phyloP scores from a whole-genome alignment of 352 stramenopile genomes.

The Globisporangium uncinulatum region DNA sequence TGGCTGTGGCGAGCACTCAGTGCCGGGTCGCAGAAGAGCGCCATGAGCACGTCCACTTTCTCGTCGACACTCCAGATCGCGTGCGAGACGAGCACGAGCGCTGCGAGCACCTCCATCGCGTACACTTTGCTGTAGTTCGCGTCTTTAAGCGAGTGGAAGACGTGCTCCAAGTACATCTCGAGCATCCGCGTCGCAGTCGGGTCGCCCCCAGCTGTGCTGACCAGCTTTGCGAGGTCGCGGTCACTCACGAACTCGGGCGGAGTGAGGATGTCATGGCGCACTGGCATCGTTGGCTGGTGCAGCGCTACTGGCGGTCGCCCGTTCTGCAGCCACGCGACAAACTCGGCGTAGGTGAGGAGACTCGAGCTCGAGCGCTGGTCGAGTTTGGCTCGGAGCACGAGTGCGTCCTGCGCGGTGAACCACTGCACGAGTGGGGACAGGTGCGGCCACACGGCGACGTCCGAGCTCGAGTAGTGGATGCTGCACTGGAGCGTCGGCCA shows the following conservation, averaged over 20 bases:
- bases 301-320: not conserved
- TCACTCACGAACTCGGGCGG: conserved; percentile 15
- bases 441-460: conserved; percentile 61
- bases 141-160: conserved; percentile 49
- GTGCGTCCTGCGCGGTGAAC: conserved; percentile 52
- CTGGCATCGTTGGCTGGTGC: conserved; percentile 8
- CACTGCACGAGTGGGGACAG: conserved; percentile 46
- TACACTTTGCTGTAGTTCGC: conserved; percentile 24
- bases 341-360: conserved; percentile 39
- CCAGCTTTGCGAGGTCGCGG: conserved; percentile 9
- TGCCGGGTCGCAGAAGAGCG: conserved; percentile 46
- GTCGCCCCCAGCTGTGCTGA: not conserved
- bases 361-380: conserved; percentile 19
- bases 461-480: conserved; percentile 41
- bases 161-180: conserved; percentile 50
- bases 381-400: conserved; percentile 27
- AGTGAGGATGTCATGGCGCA: conserved; percentile 41
- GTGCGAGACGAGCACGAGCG: conserved; percentile 45
- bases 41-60: conserved; percentile 44
- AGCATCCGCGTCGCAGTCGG: conserved; percentile 21
- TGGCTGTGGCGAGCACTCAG: conserved; percentile 5
- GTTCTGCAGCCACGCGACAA: conserved; percentile 39
- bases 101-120: conserved; percentile 55
- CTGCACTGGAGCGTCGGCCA: conserved; percentile 31
- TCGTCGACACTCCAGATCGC: conserved; percentile 60